phyloP scores from a whole-genome alignment of 371 early-diverging fungal genomes.

The Apophysomyces variabilis region DNA sequence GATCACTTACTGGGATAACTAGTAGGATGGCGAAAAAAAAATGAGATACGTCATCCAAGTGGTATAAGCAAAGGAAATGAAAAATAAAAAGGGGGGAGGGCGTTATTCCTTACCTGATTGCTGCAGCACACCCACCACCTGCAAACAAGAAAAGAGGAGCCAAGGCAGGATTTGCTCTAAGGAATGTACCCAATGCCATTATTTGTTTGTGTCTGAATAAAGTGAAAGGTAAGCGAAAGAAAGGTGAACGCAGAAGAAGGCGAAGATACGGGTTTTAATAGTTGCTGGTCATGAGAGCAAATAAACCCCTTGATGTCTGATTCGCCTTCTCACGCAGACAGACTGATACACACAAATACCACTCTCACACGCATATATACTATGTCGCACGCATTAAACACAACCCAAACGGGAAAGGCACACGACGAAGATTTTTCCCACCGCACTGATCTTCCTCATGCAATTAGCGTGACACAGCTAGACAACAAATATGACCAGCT shows the following conservation, averaged over 20 bases:
- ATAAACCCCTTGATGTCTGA: background rate
- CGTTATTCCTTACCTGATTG: conserved; percentile 38
- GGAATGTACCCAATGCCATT: conserved; percentile 27
- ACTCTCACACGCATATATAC: background rate
- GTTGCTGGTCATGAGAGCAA: conserved; percentile 9
- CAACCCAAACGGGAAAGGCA: background rate
- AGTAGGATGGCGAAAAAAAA: background rate
- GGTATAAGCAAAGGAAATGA: too few species aligned
- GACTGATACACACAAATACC: background rate
- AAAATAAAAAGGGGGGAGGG: too few species aligned
- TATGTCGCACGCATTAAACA: background rate
- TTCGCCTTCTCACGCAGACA: background rate
- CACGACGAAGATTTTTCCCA: conserved; percentile 1
- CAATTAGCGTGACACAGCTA: background rate
- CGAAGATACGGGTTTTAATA: background rate
- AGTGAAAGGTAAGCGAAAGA: conserved; percentile 16
- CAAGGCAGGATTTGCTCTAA: conserved; percentile 47
- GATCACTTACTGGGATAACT: conserved; percentile 30
- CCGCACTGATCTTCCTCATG: background rate
- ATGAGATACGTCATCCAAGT: too few species aligned
- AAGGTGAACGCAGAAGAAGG: conserved; percentile 3
- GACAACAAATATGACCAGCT: too few species aligned
- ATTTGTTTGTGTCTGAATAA: conserved; percentile 6
- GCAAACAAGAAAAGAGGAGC: conserved; percentile 50
- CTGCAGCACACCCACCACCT: conserved; percentile 51